Conservation (phyloP, 2,329 filamentous ascomycete genomes). For the Moelleriella libera region DNA sequence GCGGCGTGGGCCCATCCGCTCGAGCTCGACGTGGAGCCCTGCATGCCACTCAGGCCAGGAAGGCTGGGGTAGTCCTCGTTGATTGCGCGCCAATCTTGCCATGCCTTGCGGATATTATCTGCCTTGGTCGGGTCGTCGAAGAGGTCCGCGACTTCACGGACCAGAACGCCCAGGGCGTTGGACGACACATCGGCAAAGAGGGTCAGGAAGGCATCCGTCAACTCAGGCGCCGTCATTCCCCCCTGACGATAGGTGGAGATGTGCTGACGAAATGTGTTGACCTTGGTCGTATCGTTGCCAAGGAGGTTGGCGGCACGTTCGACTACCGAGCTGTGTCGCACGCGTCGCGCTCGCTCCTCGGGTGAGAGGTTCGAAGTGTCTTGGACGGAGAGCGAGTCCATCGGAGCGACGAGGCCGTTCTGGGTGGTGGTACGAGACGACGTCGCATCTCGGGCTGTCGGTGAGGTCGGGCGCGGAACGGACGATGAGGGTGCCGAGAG, state of each 20-base stretch:
- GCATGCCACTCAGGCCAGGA: constrained; percentile 58
- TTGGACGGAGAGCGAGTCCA: constrained; percentile 32
- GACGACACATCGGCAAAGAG: constrained; percentile 69
- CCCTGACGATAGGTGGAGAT: constrained; percentile 67
- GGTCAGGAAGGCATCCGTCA: constrained; percentile 79
- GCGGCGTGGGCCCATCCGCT: constrained; percentile 48
- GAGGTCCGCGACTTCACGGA: constrained; percentile 84
- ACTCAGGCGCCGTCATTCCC: constrained; percentile 53
- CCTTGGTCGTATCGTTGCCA: constrained; percentile 59
- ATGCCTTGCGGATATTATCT: constrained; percentile 62
- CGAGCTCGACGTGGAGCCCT: constrained; percentile 41
- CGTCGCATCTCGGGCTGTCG: constrained; percentile 1
- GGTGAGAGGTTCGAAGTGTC: constrained; percentile 44
- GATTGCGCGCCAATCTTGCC: constrained; percentile 91
- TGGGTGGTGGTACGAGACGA: constrained; percentile 8
- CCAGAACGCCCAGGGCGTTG: constrained; percentile 69
- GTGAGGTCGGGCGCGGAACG: constrained; percentile 6
- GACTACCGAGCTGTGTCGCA: constrained; percentile 73
- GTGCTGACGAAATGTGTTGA: constrained; percentile 62
- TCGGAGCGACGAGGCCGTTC: constrained; percentile 7
- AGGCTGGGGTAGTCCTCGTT: constrained; percentile 91
- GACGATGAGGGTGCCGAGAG: constrained; percentile 36
- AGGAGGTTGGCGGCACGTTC: constrained; percentile 75
- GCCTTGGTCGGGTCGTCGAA: constrained; percentile 73
- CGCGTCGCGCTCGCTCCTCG: constrained; percentile 65